phyloP scores from a whole-genome alignment of 306 rosid species.

The Quercus aquifolioides region DNA sequence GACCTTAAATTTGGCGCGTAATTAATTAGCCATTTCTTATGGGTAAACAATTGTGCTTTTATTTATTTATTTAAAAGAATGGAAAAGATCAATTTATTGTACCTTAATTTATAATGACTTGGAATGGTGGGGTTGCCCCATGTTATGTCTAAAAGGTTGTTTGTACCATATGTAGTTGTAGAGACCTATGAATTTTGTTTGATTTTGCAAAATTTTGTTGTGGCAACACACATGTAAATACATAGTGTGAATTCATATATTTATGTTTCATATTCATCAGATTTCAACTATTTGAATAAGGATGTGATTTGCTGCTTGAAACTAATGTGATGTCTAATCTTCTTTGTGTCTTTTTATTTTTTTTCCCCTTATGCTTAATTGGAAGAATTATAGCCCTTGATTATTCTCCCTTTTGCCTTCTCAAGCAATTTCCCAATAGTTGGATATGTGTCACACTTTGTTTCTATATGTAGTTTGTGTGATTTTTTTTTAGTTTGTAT shows the following conservation, averaged over 20 bases:
- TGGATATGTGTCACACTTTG: background rate
- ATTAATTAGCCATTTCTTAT: background rate
- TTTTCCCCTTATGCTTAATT: background rate
- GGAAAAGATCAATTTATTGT: background rate
- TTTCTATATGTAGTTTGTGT: background rate
- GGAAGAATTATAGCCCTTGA: background rate
- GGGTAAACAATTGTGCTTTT: background rate
- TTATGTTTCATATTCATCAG: background rate
- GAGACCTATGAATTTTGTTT: background rate
- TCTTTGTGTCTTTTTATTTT: background rate
- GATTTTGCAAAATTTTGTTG: background rate
- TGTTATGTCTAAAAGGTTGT: background rate
- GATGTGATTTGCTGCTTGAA: background rate
- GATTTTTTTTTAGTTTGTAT: background rate
- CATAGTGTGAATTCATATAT: background rate
- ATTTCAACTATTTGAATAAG: background rate
- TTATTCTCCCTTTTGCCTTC: background rate
- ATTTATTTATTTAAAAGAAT: background rate
- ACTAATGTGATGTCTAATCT: background rate
- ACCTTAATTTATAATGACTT: background rate
- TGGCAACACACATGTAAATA: background rate
- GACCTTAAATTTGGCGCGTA: background rate
- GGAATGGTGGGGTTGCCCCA: background rate
- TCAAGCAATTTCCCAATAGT: background rate
- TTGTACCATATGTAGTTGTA: background rate